A percentile compares a stretch with the other conserved stretches of the same genome.
These are phyloP conservation scores for Petunia secreta DNA, from an alignment of 257 asterid genomes.

Conservation along the genomic window DNA sequence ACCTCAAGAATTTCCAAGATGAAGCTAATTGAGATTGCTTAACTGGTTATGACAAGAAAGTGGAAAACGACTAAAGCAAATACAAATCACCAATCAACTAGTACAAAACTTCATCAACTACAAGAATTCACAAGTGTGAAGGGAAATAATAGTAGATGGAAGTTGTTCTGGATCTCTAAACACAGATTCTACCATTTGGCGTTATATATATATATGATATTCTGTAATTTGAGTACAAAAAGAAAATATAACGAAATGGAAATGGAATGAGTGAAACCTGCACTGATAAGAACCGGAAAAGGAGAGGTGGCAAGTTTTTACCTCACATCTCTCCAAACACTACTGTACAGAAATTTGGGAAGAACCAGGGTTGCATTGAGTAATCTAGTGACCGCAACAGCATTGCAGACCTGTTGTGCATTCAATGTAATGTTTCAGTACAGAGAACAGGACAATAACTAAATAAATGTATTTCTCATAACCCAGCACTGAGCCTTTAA, in stretches of 20 bases:
- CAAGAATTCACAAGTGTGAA: conserved; percentile 19
- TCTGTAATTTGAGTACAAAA: neutral
- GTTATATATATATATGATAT: neutral
- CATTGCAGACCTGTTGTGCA: conserved; percentile 88
- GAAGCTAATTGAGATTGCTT: neutral
- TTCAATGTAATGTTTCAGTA: conserved; percentile 1
- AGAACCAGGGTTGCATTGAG: conserved; percentile 97
- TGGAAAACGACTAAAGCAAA: conserved; percentile 17
- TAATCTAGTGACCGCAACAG: conserved; percentile 93
- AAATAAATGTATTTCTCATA: neutral
- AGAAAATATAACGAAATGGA: neutral
- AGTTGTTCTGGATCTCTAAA: neutral
- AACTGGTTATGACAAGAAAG: neutral
- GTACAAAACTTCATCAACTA: neutral
- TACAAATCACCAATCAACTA: neutral
- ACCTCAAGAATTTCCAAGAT: neutral
- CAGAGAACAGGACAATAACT: neutral
- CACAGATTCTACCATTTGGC: neutral
- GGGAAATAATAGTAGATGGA: neutral
- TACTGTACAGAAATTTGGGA: conserved; percentile 91
- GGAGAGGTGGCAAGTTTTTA: conserved; percentile 35
- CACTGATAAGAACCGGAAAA: neutral
- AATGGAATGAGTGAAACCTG: neutral
- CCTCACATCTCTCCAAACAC: conserved; percentile 96
- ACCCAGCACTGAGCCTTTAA: neutral